Evolutionary conservation across 176 grass and related monocot species (phyloP).

Genomic region (Cenchrus purpureus): DNA sequence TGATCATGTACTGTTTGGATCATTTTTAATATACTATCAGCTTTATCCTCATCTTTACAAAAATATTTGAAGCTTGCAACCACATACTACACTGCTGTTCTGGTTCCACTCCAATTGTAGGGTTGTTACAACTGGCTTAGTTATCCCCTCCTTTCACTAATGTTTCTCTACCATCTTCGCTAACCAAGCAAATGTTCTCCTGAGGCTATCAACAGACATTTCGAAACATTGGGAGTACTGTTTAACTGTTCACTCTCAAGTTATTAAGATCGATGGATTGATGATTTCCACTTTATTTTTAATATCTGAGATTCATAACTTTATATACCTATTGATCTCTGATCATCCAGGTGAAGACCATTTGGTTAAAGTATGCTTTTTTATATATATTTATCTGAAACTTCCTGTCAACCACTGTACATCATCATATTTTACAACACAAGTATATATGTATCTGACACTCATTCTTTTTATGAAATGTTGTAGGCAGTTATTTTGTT

Average conservation of each 20-base stretch:
- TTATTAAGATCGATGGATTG: background rate
- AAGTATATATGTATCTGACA: slow-evolving; percentile 31
- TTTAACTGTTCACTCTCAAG: too few relatives aligned
- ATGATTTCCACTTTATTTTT: too few relatives aligned
- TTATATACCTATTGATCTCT: too few relatives aligned
- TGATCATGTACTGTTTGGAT: background rate
- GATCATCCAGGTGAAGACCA: background rate
- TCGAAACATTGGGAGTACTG: too few relatives aligned
- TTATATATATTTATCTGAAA: background rate
- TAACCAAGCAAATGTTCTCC: background rate
- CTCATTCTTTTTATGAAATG: too few relatives aligned
- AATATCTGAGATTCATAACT: too few relatives aligned
- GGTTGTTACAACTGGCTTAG: background rate
- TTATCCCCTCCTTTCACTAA: background rate
- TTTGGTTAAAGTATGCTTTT: background rate
- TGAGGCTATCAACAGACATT: too few relatives aligned
- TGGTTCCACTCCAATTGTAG: slow-evolving; percentile 19
- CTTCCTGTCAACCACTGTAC: too few relatives aligned
- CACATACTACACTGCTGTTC: background rate
- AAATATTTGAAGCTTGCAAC: background rate
- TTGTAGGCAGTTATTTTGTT: slow-evolving; percentile 93
- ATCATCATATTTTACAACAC: slow-evolving; percentile 27
- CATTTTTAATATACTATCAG: background rate
- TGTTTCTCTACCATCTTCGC: background rate
- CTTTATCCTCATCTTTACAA: background rate